Conservation (phyloP, 2,329 filamentous ascomycete species). For the Penicillium sp. region DNA sequence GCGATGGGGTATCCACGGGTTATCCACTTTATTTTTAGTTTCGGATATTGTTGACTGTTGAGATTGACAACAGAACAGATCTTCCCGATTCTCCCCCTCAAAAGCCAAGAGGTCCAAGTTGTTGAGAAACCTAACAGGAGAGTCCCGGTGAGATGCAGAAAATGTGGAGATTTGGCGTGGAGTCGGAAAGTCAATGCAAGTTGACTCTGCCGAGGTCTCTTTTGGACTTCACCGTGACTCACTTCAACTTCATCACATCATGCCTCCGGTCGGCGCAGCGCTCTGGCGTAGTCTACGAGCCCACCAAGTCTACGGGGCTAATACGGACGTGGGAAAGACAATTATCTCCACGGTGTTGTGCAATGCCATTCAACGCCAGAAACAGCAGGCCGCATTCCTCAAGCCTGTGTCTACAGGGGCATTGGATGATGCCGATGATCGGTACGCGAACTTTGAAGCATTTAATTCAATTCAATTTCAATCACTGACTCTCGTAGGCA, state of each 20-base stretch:
- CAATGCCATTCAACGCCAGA: constrained; percentile 47
- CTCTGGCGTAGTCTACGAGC: constrained; percentile 61
- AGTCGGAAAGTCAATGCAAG: constrained; percentile 2
- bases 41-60: background rate
- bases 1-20: too few species aligned
- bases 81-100: too few species aligned
- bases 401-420: constrained; percentile 77
- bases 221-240: constrained; percentile 13
- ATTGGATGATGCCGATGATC: constrained; percentile 59
- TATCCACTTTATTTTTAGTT: background rate
- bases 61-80: background rate
- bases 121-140: constrained; percentile 7
- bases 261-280: constrained; percentile 49
- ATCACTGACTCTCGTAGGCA: constrained; percentile 43
- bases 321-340: constrained; percentile 78
- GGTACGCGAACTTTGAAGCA: constrained; percentile 37
- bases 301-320: constrained; percentile 72
- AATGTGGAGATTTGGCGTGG: constrained; percentile 8
- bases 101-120: background rate
- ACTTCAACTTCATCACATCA: constrained; percentile 13
- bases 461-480: background rate
- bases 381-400: constrained; percentile 53
- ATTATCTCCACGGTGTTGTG: constrained; percentile 66
- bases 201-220: background rate
- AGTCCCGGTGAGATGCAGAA: background rate